Percentiles rank a stretch among this genome's conserved stretches.
Evolutionary conservation across 1,139 yeast genomes (phyloP).

Genomic region (Yamadazyma spencermartinsiae): DNA sequence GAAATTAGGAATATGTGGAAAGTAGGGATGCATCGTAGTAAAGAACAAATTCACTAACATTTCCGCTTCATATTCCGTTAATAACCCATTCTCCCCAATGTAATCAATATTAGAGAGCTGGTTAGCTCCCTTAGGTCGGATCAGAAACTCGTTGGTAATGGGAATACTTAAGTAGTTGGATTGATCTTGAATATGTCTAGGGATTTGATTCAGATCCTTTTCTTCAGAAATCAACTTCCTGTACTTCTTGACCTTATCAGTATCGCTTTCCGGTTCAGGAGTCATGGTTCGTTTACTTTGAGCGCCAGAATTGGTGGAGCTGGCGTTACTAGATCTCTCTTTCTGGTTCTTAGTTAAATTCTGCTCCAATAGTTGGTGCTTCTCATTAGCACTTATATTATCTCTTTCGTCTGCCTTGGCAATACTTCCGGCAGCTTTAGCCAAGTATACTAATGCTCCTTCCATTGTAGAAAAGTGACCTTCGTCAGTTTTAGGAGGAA

Average conservation of each 20-base stretch:
- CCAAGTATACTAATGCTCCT: constrained; percentile 69
- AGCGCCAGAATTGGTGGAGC: not conserved
- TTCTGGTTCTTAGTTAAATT: constrained; percentile 7
- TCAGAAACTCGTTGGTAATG: constrained; percentile 23
- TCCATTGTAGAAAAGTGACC: constrained; percentile 51
- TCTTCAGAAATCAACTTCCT: constrained; percentile 10
- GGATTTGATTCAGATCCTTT: constrained; percentile 7
- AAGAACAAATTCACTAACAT: constrained; percentile 66
- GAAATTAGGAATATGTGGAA: constrained; percentile 80
- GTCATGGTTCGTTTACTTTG: no score
- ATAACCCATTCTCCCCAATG: constrained; percentile 55
- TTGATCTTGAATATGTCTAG: constrained; percentile 19
- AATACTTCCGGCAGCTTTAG: constrained; percentile 73
- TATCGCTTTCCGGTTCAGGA: no score
- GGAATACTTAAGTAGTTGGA: constrained; percentile 18
- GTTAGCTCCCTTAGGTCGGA: constrained; percentile 56
- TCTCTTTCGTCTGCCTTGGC: constrained; percentile 69
- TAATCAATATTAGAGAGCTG: constrained; percentile 62
- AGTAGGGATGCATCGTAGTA: constrained; percentile 81
- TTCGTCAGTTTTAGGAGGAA: constrained; percentile 3
- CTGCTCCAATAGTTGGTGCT: constrained; percentile 49
- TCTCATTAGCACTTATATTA: constrained; percentile 62
- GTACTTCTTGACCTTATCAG: constrained; percentile 3
- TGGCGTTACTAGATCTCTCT: not conserved
- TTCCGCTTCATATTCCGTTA: constrained; percentile 69